Base-by-base conservation (phyloP, 164 flowering plant species). In the Nymphaea colorata region DNA sequence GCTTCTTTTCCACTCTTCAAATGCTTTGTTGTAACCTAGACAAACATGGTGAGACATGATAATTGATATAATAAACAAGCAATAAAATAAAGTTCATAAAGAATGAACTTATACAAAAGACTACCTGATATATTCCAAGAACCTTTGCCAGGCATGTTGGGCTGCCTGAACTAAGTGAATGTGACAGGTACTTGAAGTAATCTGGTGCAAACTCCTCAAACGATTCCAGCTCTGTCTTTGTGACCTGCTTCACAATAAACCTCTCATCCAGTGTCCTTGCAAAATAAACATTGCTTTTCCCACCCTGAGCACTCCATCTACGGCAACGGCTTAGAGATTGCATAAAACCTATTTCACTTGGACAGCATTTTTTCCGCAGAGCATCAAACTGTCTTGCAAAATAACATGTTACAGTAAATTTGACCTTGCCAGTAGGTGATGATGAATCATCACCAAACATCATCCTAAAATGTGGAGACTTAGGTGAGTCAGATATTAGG, bases 251-350 rank as follows among this genome's bases (percentile, higher is more conserved):
- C 68, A 90, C 78, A 43, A 90, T 84, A 71, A 90, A 88, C 66
- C 96, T 78, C 68, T 90, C 93, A 71, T 90, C 96, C 71, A 86
- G 70, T 64, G 96, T 81, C 77, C 81, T 88, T 12, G 93, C 96
- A 79, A 90, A 90, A 71, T 85, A 90, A 15, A 85, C 96, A 72
- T 85, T 88, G 79, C 93, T 90, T 74, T 90, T 90, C 42, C 96
- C 96, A 43, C 93, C 93, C 76, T 90, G 89, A 4, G 93, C 92
- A 72, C 84, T 79, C 96, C 96, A 90, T 75, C 78, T 81, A 66
- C 47, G 82, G 74, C 93, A 84, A 53, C 91, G 90, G 74, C 96
- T 84, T 67, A 90, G 71, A 17, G 93, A 90, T 43, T 90, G 80
- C 1, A 90, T 69, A 74, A 80, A 88, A 66, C 85, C 89, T n/a